These are phyloP conservation scores for Zangia roseola DNA, from an alignment of 768 basidiomycete species.

Conservation along the genomic window DNA sequence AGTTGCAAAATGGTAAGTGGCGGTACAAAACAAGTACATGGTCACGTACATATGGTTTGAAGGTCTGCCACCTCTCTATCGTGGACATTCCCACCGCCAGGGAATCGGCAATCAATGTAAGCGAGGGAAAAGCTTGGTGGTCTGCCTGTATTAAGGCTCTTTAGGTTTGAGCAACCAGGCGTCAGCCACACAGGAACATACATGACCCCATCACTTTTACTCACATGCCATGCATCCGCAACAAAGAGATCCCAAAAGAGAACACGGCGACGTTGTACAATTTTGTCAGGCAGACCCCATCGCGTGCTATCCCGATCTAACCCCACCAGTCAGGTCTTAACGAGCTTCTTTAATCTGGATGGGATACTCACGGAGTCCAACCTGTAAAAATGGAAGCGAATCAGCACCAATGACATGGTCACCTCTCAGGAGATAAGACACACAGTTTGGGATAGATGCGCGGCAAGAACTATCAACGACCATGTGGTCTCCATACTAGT, in stretches of 20 bases:
- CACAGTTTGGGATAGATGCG: slow-evolving; percentile 65
- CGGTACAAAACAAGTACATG: slow-evolving; percentile 1
- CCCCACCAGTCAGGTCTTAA: slow-evolving; percentile 12
- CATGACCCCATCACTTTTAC: slow-evolving; percentile 12
- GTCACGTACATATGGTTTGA: slow-evolving; percentile 26
- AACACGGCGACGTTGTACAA: slow-evolving; percentile 62
- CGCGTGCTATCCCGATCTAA: slow-evolving; percentile 61
- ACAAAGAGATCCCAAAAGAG: slow-evolving; percentile 81
- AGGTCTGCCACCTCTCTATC: slow-evolving; percentile 23
- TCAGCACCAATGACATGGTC: slow-evolving; percentile 8
- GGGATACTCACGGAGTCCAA: slow-evolving; percentile 62
- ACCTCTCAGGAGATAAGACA: slow-evolving; percentile 24
- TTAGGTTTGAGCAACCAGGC: neutral
- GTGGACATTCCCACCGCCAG: slow-evolving; percentile 29
- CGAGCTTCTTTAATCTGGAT: slow-evolving; percentile 6
- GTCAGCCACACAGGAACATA: slow-evolving; percentile 11
- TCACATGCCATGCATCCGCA: slow-evolving; percentile 67
- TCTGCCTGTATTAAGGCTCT: slow-evolving; percentile 71
- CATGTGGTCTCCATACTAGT: slow-evolving; percentile 74
- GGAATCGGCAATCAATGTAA: slow-evolving; percentile 67
- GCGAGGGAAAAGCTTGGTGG: slow-evolving; percentile 66
- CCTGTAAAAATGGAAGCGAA: slow-evolving; percentile 36
- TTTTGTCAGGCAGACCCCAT: slow-evolving; percentile 61
- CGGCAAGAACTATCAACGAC: slow-evolving; percentile 62
- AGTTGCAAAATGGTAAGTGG: neutral